A percentile compares a stretch with the other conserved stretches of the same genome.
phyloP scores from a whole-genome alignment of 2,329 filamentous ascomycete genomes.

The Nemania bipapillata region DNA sequence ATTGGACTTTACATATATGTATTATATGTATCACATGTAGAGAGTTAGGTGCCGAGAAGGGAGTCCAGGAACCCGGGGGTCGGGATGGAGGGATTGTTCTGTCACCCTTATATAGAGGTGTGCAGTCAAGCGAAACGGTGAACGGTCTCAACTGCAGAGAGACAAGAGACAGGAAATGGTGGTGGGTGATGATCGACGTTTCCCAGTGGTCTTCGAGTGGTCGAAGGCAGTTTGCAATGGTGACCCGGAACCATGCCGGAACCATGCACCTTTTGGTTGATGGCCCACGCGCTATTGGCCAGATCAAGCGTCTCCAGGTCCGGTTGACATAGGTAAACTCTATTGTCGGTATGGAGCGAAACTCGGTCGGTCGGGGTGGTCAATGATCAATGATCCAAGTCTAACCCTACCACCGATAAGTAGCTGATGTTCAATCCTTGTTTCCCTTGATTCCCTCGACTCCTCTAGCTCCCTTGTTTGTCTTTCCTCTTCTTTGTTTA shows the following conservation, averaged over 20 bases:
- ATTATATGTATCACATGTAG: not conserved
- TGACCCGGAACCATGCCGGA: conserved; percentile 40
- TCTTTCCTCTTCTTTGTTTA: conserved; percentile 24
- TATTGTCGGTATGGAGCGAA: conserved; percentile 29
- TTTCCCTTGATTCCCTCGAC: not conserved
- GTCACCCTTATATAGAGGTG: conserved; percentile 23
- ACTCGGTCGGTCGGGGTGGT: conserved; percentile 30
- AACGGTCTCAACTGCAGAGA: not conserved
- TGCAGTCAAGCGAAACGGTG: not conserved
- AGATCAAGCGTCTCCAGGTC: not conserved
- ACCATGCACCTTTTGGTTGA: conserved; percentile 34
- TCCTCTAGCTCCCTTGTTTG: conserved; percentile 4
- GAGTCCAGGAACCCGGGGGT: conserved; percentile 37
- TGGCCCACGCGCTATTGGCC: conserved; percentile 31
- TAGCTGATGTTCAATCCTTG: conserved; percentile 13
- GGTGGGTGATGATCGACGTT: conserved; percentile 44
- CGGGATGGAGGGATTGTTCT: not conserved
- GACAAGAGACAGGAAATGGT: conserved; percentile 15
- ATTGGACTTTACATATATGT: conserved; percentile 6
- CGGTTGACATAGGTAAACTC: conserved; percentile 31
- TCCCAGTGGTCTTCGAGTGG: conserved; percentile 41
- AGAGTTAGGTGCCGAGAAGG: conserved; percentile 17
- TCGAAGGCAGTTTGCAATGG: conserved; percentile 30
- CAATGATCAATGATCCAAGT: conserved; percentile 10
- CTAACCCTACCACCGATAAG: not conserved